A percentile compares a stretch with the other conserved stretches of the same genome.
These are phyloP conservation scores for Obba rivulosa DNA, from an alignment of 768 basidiomycete species.

Conservation along the genomic window DNA sequence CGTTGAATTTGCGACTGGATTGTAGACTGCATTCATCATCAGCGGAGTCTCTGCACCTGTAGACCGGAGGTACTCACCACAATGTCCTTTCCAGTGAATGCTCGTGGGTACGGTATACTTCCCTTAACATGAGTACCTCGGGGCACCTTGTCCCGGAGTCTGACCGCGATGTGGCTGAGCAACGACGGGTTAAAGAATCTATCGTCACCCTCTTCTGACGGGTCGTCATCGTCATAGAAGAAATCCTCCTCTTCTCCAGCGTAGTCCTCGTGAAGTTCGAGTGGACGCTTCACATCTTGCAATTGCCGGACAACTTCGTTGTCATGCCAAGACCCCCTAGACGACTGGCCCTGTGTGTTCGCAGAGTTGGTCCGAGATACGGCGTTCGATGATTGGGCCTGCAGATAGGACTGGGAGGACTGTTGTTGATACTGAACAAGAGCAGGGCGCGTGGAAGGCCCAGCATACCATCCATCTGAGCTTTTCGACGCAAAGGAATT, in stretches of 20 bases:
- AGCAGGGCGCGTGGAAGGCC: not conserved
- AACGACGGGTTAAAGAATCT: slow-evolving; percentile 87
- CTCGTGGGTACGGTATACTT: slow-evolving; percentile 82
- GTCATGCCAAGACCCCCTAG: slow-evolving; percentile 16
- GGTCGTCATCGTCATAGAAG: slow-evolving; percentile 54
- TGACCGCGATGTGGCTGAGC: slow-evolving; percentile 83
- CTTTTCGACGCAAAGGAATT: slow-evolving; percentile 23
- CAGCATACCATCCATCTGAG: slow-evolving; percentile 14
- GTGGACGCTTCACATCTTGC: slow-evolving; percentile 29
- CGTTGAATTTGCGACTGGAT: slow-evolving; percentile 85
- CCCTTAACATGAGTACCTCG: slow-evolving; percentile 87
- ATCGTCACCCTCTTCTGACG: slow-evolving; percentile 46
- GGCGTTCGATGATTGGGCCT: slow-evolving; percentile 24
- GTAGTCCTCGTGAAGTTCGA: slow-evolving; percentile 42
- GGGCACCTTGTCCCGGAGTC: slow-evolving; percentile 86
- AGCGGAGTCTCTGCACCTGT: not conserved
- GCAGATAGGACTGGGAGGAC: slow-evolving; percentile 6
- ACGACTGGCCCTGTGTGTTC: slow-evolving; percentile 13
- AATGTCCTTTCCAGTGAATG: slow-evolving; percentile 93
- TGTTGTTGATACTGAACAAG: not conserved
- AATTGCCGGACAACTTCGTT: slow-evolving; percentile 23
- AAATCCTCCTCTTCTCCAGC: slow-evolving; percentile 45
- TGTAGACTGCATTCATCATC: slow-evolving; percentile 52
- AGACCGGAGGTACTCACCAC: slow-evolving; percentile 57
- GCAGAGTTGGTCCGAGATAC: slow-evolving; percentile 27